These are phyloP conservation scores for Globisporangium spinosum DNA, from an alignment of 352 stramenopile species.

Conservation along the genomic window DNA sequence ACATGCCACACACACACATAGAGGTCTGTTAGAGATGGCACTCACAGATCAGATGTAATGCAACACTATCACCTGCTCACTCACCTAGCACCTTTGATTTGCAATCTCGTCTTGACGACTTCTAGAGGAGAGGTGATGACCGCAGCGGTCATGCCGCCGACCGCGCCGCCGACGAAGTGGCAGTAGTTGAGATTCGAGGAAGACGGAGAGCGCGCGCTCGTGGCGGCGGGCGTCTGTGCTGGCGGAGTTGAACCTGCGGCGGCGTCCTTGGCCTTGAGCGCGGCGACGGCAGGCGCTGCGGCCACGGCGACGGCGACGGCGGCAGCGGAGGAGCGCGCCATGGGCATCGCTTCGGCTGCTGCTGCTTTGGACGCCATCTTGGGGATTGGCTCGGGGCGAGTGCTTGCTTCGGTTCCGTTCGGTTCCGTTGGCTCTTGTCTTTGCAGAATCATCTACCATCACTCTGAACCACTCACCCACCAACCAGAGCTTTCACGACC, in stretches of 20 bases:
- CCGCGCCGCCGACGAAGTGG: constrained; percentile 70
- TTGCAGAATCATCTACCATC: constrained; percentile 16
- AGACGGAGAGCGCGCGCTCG: constrained; percentile 8
- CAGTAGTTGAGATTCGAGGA: constrained; percentile 31
- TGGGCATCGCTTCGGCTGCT: constrained; percentile 13
- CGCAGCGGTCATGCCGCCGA: constrained; percentile 79
- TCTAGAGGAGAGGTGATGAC: constrained; percentile 83
- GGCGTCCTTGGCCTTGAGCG: constrained; percentile 11
- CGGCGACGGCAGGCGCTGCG: constrained; percentile 3
- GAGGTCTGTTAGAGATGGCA: not conserved
- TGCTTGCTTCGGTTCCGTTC: not conserved
- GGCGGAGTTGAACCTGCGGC: not conserved
- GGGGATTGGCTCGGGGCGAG: constrained; percentile 1
- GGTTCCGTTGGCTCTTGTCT: constrained; percentile 8
- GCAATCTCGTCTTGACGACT: constrained; percentile 83
- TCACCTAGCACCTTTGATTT: constrained; percentile 68
- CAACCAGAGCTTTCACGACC: constrained; percentile 2
- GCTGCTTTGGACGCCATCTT: constrained; percentile 14
- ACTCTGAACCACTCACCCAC: constrained; percentile 4
- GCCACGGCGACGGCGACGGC: constrained; percentile 3
- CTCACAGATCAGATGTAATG: not conserved
- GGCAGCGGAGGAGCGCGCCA: constrained; percentile 14
- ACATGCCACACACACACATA: not conserved
- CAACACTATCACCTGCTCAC: not conserved
- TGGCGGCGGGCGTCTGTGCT: constrained; percentile 10